These are phyloP conservation scores for Capsella rubella DNA, from an alignment of 441 rosid genomes.

Conservation along the genomic window DNA sequence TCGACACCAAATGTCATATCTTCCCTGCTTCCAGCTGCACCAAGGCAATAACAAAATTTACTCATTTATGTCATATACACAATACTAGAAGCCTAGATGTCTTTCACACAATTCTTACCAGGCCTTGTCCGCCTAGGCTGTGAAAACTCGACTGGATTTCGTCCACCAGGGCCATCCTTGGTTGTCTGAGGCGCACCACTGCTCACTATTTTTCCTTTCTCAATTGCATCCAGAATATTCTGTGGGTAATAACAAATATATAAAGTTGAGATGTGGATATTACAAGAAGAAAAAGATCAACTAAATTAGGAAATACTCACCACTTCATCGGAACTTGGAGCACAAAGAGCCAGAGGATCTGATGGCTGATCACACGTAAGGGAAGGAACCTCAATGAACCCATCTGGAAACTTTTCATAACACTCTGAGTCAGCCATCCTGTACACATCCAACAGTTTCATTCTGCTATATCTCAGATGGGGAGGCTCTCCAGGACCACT, in stretches of 20 bases:
- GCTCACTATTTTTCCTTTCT: conserved; percentile 82
- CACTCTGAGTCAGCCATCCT: conserved; percentile 65
- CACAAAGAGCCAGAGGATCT: conserved; percentile 85
- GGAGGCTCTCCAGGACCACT: conserved; percentile 56
- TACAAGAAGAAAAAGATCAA: conserved; percentile 23
- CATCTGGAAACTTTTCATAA: conserved; percentile 53
- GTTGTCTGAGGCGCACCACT: conserved; percentile 87
- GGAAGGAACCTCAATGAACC: conserved; percentile 74
- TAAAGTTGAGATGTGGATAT: conserved; percentile 35
- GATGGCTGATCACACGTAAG: conserved; percentile 71
- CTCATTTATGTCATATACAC: conserved; percentile 26
- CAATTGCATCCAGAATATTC: conserved; percentile 85
- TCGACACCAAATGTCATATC: conserved; percentile 58
- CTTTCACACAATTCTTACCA: conserved; percentile 56
- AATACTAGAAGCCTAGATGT: conserved; percentile 29
- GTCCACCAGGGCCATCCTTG: conserved; percentile 76
- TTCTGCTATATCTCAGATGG: conserved; percentile 75
- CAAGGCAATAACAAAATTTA: conserved; percentile 44
- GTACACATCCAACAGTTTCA: conserved; percentile 77
- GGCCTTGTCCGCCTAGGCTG: conserved; percentile 71
- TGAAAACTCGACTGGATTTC: conserved; percentile 58
- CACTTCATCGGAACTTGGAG: conserved; percentile 82
- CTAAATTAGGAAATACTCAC: conserved; percentile 49
- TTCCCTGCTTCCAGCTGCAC: conserved; percentile 77
- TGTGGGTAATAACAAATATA: conserved; percentile 42